phyloP scores from a whole-genome alignment of 495 filamentous ascomycete species.

The Hypoxylon fuscum region DNA sequence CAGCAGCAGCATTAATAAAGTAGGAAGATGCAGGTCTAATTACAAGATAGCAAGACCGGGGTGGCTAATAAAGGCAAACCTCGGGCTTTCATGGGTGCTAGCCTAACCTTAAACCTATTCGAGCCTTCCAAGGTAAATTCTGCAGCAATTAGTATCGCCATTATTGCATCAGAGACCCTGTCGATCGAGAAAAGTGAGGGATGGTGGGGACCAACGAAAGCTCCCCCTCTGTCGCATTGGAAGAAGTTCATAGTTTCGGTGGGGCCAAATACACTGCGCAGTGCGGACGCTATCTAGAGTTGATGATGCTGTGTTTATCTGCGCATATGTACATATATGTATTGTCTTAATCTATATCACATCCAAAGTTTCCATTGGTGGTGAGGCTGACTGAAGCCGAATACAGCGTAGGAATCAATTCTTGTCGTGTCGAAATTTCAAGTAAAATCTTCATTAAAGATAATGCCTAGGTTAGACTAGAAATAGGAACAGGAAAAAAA shows the following conservation, averaged over 20 bases:
- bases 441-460: background rate
- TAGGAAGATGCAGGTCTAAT: slow-evolving; percentile 11
- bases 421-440: slow-evolving; percentile 3
- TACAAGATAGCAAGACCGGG: slow-evolving; percentile 1
- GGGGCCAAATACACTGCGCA: background rate
- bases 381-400: slow-evolving; percentile 2
- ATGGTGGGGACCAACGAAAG: slow-evolving; percentile 4
- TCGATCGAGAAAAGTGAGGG: slow-evolving; percentile 19
- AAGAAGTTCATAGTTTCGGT: too few relatives aligned
- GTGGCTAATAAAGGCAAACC: slow-evolving; percentile 15
- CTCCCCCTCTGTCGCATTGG: too few relatives aligned
- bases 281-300: slow-evolving; percentile 6
- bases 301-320: slow-evolving; percentile 9
- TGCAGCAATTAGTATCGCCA: slow-evolving; percentile 32
- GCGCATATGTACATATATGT: too few relatives aligned
- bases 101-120: slow-evolving; percentile 32
- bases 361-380: background rate
- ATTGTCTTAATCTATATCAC: too few relatives aligned
- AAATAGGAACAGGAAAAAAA: slow-evolving; percentile 10
- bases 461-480: background rate
- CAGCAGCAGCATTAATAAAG: background rate
- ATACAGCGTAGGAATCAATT: background rate
- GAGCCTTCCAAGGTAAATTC: slow-evolving; percentile 13
- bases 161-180: slow-evolving; percentile 39
- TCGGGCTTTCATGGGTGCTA: slow-evolving; percentile 6